phyloP scores from a whole-genome alignment of 331 rosid species.

The Erythrophleum ivorense region DNA sequence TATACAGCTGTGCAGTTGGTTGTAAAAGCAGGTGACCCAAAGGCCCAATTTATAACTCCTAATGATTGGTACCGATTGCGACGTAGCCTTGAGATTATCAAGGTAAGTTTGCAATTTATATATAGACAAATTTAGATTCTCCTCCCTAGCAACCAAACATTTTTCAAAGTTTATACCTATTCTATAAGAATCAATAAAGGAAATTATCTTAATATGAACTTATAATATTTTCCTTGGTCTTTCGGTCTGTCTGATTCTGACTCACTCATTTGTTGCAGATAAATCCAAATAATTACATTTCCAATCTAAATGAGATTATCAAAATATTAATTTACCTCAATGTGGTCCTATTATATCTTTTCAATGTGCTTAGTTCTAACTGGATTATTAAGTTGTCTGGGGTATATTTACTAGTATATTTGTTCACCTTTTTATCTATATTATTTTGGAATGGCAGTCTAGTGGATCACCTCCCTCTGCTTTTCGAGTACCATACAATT shows the following conservation, averaged over 20 bases:
- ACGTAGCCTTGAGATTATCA: conserved; percentile 89
- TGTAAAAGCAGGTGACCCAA: conserved; percentile 87
- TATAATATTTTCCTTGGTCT: conserved; percentile 28
- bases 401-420: conserved; percentile 16
- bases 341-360: conserved; percentile 28
- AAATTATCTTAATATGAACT: conserved; percentile 9
- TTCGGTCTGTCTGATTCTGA: conserved; percentile 5
- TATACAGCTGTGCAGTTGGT: conserved; percentile 87
- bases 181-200: conserved; percentile 10
- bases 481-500: conserved; percentile 79
- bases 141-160: conserved; percentile 5
- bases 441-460: conserved; percentile 75
- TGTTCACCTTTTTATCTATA: conserved; percentile 40
- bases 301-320: conserved; percentile 15
- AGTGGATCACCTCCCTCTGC: conserved; percentile 99
- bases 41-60: conserved; percentile 63
- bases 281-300: conserved; percentile 31
- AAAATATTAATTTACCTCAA: conserved; percentile 18
- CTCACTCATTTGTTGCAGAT: not conserved
- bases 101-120: conserved; percentile 55
- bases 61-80: conserved; percentile 91
- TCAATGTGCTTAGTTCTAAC: conserved; percentile 24
- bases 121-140: conserved; percentile 9
- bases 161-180: not conserved
- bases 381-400: conserved; percentile 33